Conservation (phyloP, 1,284 basidiomycete genomes). For the Wallemia mellicola region DNA sequence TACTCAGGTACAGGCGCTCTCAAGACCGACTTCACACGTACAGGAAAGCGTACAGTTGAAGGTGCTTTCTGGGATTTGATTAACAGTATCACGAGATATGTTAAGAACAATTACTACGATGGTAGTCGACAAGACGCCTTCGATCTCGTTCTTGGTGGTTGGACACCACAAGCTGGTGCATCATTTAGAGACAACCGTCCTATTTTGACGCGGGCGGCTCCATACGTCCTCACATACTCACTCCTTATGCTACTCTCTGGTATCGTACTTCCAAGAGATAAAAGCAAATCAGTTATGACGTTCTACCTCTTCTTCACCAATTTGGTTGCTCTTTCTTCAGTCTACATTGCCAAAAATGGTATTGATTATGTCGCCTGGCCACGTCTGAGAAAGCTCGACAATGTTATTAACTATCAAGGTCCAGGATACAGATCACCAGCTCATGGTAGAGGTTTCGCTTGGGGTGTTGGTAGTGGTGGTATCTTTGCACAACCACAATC, state of each 20-base stretch:
- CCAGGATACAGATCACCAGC: conserved; percentile 50
- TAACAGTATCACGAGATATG: conserved; percentile 60
- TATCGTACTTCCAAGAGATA: conserved; percentile 31
- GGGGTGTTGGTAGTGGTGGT: neutral
- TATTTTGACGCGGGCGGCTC: conserved; percentile 52
- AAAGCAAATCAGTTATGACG: conserved; percentile 16
- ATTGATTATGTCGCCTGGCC: conserved; percentile 82
- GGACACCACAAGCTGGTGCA: conserved; percentile 41
- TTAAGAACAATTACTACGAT: conserved; percentile 95
- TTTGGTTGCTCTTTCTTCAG: conserved; percentile 27
- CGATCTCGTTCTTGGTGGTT: conserved; percentile 75
- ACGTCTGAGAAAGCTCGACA: conserved; percentile 52
- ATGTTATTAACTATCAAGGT: conserved; percentile 57
- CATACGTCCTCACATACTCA: conserved; percentile 49
- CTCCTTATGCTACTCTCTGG: conserved; percentile 63
- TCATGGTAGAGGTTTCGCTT: conserved; percentile 33
- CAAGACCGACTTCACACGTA: conserved; percentile 89
- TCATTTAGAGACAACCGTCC: conserved; percentile 50
- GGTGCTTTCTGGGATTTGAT: conserved; percentile 60
- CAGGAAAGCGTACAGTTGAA: conserved; percentile 54
- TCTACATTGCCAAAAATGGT: conserved; percentile 46
- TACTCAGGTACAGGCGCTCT: conserved; percentile 87
- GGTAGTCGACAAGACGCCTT: conserved; percentile 81
- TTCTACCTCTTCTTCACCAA: conserved; percentile 51
- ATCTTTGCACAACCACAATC: neutral